Base-by-base conservation (phyloP, 139 green algal genomes). In the Raphidocelis subcapitata region DNA sequence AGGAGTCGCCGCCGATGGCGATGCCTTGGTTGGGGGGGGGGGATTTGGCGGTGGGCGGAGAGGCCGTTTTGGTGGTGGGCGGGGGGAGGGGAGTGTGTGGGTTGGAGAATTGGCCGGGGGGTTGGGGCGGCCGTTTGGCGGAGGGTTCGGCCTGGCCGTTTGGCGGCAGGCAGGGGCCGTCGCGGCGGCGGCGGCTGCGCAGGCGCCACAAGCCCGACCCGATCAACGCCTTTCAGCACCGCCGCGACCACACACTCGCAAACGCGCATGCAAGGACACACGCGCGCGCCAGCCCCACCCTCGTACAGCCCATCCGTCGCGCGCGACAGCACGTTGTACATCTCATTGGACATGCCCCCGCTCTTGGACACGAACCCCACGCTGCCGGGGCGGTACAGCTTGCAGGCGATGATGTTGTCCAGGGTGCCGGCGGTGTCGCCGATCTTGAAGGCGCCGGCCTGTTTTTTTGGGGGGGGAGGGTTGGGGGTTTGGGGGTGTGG, bases 351-450 rank as follows among this genome's bases (percentile, higher is more conserved):
- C 94, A 98, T 98, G 80, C 94, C 94, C 18, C 94, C 94, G 18
- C 69, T 88, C 82, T 98, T 98, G 76, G 80, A 91, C 10, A 98
- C 94, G 66, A 98, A 98, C 36, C 94, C 94, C 20, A 98, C 93
- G 49, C 74, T 92, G 54, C 93, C 93, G 16, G 93, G 92, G 28
- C 93, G 79, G 81, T 98, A 90, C 67, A 98, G 85, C 79, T 93
- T 96, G 91, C 93, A 98, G 24, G 85, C 80, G 32, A 98, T 84
- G 64, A 98, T 97, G 88, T 98, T 98, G 69, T 98, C 93, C 59
- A 98, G 79, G 0, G 94, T 98, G 64, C 94, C 94, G 2, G 90
- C 94, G 5, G 94, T 97, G 82, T 98, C 94, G 3, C 93, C 94
- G 67, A 98, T 98, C 72, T 95, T 93, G 85, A 98, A 98, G 0